Base-by-base conservation (phyloP, 176 grass and related monocot species). In the Eragrostis nindensis region DNA sequence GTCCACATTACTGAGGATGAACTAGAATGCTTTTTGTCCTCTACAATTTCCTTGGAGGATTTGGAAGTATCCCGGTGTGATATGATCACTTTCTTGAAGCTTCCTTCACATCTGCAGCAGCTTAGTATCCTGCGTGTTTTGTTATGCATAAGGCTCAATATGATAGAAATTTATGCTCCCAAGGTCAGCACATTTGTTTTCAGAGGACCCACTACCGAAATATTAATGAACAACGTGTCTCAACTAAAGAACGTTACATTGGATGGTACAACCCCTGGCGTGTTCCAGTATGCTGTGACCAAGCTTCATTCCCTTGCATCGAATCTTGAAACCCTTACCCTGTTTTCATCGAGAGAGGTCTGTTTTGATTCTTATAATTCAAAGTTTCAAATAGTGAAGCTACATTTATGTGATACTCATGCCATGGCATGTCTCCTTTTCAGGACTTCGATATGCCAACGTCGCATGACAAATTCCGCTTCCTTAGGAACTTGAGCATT, bases 131-230 rank as follows among this genome's bases (percentile, higher is more conserved):
- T 84, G 16, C 6, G 11, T 29, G 64, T 70, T 7, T 61, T 6
- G 10, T 1, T 25, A 5, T 69, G 73, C 53, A 19, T 1, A 49
- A 70, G 0, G 17, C 26, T 84, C 49, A 0, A 62, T 5, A 26
- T 27, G 41, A 77, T 77, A 47, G 63, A 84, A 57, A 77, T 56
- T 26, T 18, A 84, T 70, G 82, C 82, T 49, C 64, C 82, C 69
- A 84, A 61, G 50, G 49, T 84, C 10, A 39, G 63, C 19, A 60
- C 13, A 19, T 59, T 84, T 77, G 7, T 8, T 2, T 84, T 69
- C 29, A 21, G 0, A 39, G 82, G 64, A 0, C 41, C 26, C 12
- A 63, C 82, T 1, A 45, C 46, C 8, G 24, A 68, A 48, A 60
- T 84, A 60, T 69, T 40, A 8, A 14, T 68, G 5, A 30, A 24